Evolutionary conservation across 192 early-diverging fungal species (phyloP), one percentile per base, ranked within the genome.

Genomic region (Mortierella hygrophila): DNA sequence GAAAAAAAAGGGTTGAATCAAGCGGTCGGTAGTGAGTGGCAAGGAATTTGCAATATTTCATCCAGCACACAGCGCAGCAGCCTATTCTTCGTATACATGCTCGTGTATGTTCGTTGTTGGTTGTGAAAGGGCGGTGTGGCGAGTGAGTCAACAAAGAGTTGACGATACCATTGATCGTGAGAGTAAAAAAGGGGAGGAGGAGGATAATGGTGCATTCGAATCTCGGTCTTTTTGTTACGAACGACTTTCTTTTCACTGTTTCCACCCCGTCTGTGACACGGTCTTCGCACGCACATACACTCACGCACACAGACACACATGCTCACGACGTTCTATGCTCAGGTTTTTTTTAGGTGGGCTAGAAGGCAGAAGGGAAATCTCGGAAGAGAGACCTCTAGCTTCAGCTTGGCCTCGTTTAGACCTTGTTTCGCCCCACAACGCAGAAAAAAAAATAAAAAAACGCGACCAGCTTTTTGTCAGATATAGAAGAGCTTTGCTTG

Each of bases 381-480:
- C 60, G 60, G 60, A 60, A 60, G 60, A 65, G n/a, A 18, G n/a
- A 2, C 55, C 13, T 32, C 60, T 65, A 9, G 60, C 60, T 10
- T 65, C 26, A 32, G n/a, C 60, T 65, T 65, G 60, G 60, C 60
- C 60, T 29, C 60, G 60, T 65, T 65, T 32, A 65, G 60, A 32
- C 60, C 29, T 65, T 65, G 60, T 65, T 32, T 65, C 60, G 60
- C 60, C 60, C 60, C 60, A 65, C 60, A 65, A 65, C 29, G 11
- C 60, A 65, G n/a, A 32, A 65, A 26, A 23, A 65, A 65, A 32
- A 16, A 63, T 9, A 52, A 65, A 65, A 65, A 65, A 65, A 35
- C 60, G 60, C 60, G 60, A 29, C 29, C 60, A 65, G 60, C 60
- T 65, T 54, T 60, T 65, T 52, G 60, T 65, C 60, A 13, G 13